Evolutionary conservation across 2,329 filamentous ascomycete genomes (phyloP).

Genomic region (Fusarium sp.): DNA sequence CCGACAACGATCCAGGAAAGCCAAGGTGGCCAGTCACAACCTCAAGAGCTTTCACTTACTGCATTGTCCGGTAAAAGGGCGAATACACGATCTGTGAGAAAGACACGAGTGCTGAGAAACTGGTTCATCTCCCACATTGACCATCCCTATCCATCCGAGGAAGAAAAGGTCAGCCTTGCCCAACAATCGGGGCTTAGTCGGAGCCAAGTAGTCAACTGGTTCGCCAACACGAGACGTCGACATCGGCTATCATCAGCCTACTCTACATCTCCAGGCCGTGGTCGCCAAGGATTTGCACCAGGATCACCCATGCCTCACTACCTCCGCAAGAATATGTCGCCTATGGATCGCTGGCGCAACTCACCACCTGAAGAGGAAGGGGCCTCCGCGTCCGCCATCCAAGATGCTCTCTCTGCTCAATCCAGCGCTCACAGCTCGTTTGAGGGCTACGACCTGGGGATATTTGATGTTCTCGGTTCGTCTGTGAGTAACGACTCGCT

Average conservation of each 20-base stretch:
- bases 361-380: constrained; percentile 61
- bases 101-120: constrained; percentile 58
- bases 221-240: constrained; percentile 62
- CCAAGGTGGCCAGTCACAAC: not conserved
- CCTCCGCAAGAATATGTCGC: constrained; percentile 52
- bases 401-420: constrained; percentile 46
- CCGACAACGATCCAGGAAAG: constrained; percentile 17
- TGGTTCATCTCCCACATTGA: constrained; percentile 61
- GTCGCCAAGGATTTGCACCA: constrained; percentile 45
- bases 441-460: constrained; percentile 30
- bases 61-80: constrained; percentile 45
- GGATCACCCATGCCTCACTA: constrained; percentile 59
- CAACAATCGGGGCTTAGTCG: constrained; percentile 58
- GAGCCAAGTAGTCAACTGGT: constrained; percentile 62
- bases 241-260: constrained; percentile 51
- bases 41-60: constrained; percentile 14
- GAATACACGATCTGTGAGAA: constrained; percentile 57
- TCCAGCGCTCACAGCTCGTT: constrained; percentile 30
- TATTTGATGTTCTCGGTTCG: constrained; percentile 46
- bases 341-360: constrained; percentile 57
- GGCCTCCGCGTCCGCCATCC: constrained; percentile 53
- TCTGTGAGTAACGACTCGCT: constrained; percentile 48
- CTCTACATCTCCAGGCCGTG: constrained; percentile 43
- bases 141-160: constrained; percentile 61
- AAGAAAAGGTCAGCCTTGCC: constrained; percentile 56